These are phyloP conservation scores for Marasmius sp. DNA, from an alignment of 1,284 basidiomycete species.

Conservation along the genomic window DNA sequence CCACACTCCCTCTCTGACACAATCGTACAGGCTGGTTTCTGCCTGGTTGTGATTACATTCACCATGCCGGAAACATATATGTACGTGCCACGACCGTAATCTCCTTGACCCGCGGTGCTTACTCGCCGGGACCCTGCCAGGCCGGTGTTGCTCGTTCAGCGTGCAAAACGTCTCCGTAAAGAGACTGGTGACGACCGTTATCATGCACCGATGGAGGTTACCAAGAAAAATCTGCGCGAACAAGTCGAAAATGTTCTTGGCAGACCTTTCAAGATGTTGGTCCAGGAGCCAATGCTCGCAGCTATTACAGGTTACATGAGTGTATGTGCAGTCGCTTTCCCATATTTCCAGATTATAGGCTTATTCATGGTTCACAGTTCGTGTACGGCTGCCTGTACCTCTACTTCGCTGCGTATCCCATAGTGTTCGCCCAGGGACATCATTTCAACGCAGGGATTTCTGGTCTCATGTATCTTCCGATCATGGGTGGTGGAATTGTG, in stretches of 20 bases:
- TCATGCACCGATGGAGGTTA: constrained; percentile 50
- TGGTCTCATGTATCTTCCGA: constrained; percentile 53
- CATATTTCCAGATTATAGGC: constrained; percentile 12
- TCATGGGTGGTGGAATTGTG: constrained; percentile 53
- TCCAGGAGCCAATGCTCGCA: constrained; percentile 78
- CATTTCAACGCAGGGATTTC: constrained; percentile 49
- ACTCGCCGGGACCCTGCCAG: constrained; percentile 24
- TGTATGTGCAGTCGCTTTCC: constrained; percentile 35
- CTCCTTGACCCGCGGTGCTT: background rate
- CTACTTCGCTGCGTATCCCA: constrained; percentile 58
- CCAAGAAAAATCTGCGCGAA: constrained; percentile 38
- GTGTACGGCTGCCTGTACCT: constrained; percentile 65
- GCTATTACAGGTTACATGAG: constrained; percentile 70
- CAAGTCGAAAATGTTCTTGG: constrained; percentile 49
- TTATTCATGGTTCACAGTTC: constrained; percentile 38
- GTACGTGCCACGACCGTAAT: constrained; percentile 27
- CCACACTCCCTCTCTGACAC: background rate
- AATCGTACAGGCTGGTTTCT: constrained; percentile 36
- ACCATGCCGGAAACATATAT: constrained; percentile 76
- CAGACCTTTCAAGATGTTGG: constrained; percentile 68
- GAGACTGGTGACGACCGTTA: constrained; percentile 68
- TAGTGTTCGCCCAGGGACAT: constrained; percentile 55
- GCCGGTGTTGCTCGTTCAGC: constrained; percentile 54
- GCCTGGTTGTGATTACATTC: constrained; percentile 55
- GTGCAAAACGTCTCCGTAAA: constrained; percentile 41